Conservation (phyloP, 768 basidiomycete species). For the Tulasnella sp. region DNA sequence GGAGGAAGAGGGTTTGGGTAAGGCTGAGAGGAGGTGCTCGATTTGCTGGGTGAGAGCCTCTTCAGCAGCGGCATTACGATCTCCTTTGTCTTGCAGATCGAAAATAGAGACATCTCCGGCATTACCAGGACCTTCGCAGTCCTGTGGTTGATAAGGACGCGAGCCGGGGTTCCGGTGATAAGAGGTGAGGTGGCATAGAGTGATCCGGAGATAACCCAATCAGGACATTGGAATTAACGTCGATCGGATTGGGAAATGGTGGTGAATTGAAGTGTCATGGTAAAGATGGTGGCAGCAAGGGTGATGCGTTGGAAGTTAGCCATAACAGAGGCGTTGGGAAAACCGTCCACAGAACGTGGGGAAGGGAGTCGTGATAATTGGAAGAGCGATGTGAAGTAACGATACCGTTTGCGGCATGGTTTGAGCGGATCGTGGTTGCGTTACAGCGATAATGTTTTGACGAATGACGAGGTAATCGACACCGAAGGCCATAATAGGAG, state of each 20-base stretch:
- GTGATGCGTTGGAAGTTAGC: background rate
- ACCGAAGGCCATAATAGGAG: background rate
- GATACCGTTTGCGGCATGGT: background rate
- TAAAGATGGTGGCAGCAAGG: background rate
- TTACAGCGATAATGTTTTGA: background rate
- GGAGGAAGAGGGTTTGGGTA: background rate
- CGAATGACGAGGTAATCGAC: background rate
- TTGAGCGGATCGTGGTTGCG: background rate
- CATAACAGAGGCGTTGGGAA: background rate
- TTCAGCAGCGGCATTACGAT: background rate
- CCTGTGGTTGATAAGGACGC: background rate
- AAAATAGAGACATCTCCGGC: background rate
- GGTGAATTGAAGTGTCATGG: background rate
- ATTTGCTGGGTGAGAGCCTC: background rate
- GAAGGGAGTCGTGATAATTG: background rate
- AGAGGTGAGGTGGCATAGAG: background rate
- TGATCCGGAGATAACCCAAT: background rate
- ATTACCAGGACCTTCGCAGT: background rate
- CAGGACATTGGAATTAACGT: background rate
- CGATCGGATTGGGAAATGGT: too few species aligned
- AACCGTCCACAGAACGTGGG: background rate
- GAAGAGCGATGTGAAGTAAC: background rate
- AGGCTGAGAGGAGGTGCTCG: background rate
- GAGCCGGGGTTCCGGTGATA: background rate
- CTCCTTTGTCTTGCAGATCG: background rate